A percentile compares a stretch with the other conserved stretches of the same genome.
Conservation (phyloP, 179 eudicot species). For the Corrigiola litoralis region DNA sequence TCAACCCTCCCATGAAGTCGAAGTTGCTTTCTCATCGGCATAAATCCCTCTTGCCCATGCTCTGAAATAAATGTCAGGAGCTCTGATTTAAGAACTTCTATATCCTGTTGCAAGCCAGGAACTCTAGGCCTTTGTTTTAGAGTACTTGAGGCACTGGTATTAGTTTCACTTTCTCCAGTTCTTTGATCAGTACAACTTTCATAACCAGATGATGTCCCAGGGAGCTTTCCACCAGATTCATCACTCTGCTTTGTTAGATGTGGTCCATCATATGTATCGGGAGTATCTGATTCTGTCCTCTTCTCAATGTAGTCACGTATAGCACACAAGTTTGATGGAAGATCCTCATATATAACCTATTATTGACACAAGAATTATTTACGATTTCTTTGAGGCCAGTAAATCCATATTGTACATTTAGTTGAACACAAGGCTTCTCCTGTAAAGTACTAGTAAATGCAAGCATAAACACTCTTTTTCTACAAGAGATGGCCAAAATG, state of each 20-base stretch:
- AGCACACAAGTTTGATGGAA: conserved; percentile 95
- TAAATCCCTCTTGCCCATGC: conserved; percentile 92
- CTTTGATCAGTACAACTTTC: conserved; percentile 6
- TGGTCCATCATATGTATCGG: conserved; percentile 19
- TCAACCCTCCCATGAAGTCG: conserved; percentile 83
- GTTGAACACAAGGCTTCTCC: neutral
- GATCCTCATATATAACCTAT: conserved; percentile 94
- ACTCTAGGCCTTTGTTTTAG: conserved; percentile 62
- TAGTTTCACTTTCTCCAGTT: conserved; percentile 12
- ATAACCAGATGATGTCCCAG: conserved; percentile 15
- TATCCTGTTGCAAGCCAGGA: conserved; percentile 82
- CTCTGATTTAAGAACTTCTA: conserved; percentile 85
- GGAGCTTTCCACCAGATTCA: conserved; percentile 16
- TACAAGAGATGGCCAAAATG: neutral
- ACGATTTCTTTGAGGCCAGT: neutral
- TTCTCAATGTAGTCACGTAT: conserved; percentile 82
- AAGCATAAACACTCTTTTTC: neutral
- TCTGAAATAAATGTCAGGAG: conserved; percentile 62
- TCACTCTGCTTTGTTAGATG: conserved; percentile 21
- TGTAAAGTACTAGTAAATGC: no score
- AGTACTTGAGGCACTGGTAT: conserved; percentile 29
- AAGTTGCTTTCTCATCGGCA: conserved; percentile 99
- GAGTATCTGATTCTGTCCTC: conserved; percentile 30
- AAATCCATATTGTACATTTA: neutral
- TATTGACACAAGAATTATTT: neutral